Percentiles rank a stretch among this genome's conserved stretches.
Conservation (phyloP, 192 early-diverging fungal species). For the Coemansia pectinata region DNA sequence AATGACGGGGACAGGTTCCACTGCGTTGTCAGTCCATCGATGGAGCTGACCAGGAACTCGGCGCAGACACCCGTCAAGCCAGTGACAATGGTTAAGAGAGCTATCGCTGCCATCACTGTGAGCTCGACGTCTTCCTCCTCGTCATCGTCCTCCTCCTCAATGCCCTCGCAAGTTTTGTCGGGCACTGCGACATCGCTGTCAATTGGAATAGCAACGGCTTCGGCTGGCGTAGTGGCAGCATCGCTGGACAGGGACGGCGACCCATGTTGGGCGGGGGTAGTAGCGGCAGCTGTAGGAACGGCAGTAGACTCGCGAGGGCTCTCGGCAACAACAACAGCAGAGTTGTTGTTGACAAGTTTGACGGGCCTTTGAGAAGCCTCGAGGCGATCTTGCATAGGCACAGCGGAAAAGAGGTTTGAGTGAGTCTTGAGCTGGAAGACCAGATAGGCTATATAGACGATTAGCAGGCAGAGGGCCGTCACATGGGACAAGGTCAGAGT, state of each 20-base stretch:
- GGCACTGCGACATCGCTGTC: background rate
- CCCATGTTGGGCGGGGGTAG: slow-evolving; percentile 5
- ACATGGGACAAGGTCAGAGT: slow-evolving; percentile 64
- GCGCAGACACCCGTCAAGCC: slow-evolving; percentile 76
- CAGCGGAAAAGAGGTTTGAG: slow-evolving; percentile 57
- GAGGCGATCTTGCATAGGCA: slow-evolving; percentile 29
- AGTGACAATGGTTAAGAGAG: slow-evolving; percentile 65
- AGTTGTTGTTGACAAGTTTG: background rate
- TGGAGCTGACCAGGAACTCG: slow-evolving; percentile 81
- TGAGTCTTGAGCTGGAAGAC: slow-evolving; percentile 84
- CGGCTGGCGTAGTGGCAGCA: slow-evolving; percentile 2
- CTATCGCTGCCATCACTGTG: slow-evolving; percentile 50
- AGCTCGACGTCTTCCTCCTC: slow-evolving; percentile 68
- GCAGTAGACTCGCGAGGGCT: slow-evolving; percentile 12
- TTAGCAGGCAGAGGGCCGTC: slow-evolving; percentile 66
- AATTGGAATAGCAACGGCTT: slow-evolving; percentile 2
- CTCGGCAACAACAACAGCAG: background rate
- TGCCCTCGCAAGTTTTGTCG: background rate
- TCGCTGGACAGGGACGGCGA: background rate
- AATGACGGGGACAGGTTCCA: slow-evolving; percentile 80
- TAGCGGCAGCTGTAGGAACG: slow-evolving; percentile 6
- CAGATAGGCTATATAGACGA: slow-evolving; percentile 67
- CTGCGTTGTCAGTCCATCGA: slow-evolving; percentile 71
- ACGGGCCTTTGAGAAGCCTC: slow-evolving; percentile 34
- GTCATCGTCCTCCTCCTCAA: slow-evolving; percentile 53